phyloP scores from a whole-genome alignment of 257 asterid species.

The Leonotis leonurus region DNA sequence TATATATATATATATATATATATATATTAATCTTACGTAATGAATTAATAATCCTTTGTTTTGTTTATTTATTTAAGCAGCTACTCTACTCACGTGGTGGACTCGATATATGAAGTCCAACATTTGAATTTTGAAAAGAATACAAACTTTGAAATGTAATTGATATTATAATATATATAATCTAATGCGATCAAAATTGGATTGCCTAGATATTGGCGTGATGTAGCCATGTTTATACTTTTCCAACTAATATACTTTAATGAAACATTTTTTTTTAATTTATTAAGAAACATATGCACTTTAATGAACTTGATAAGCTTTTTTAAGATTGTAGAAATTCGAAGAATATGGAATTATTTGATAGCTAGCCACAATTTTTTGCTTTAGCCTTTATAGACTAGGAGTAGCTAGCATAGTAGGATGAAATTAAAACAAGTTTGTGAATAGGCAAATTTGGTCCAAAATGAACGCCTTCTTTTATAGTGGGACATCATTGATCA shows the following conservation, averaged over 20 bases:
- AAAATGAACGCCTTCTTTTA: conserved; percentile 28
- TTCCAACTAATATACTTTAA: too few species aligned
- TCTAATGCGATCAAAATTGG: neutral
- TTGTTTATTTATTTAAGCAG: too few species aligned
- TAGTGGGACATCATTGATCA: conserved; percentile 31
- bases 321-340: neutral
- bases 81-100: too few species aligned
- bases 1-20: too few species aligned
- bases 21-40: too few species aligned
- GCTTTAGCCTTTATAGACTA: conserved; percentile 15
- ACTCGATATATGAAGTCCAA: too few species aligned
- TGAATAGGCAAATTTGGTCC: conserved; percentile 22
- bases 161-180: too few species aligned
- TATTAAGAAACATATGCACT: neutral
- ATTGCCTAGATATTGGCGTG: neutral
- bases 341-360: neutral
- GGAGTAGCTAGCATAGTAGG: too few species aligned
- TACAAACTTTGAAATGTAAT: too few species aligned
- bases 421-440: conserved; percentile 1
- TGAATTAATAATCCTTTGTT: too few species aligned
- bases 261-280: too few species aligned
- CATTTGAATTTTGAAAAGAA: too few species aligned
- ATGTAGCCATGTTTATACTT: neutral
- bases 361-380: neutral
- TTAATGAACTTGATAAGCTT: neutral